Evolutionary conservation across 1,139 yeast genomes (phyloP), one percentile per base, ranked within the genome.

Genomic region (Wickerhamiella infanticola): DNA sequence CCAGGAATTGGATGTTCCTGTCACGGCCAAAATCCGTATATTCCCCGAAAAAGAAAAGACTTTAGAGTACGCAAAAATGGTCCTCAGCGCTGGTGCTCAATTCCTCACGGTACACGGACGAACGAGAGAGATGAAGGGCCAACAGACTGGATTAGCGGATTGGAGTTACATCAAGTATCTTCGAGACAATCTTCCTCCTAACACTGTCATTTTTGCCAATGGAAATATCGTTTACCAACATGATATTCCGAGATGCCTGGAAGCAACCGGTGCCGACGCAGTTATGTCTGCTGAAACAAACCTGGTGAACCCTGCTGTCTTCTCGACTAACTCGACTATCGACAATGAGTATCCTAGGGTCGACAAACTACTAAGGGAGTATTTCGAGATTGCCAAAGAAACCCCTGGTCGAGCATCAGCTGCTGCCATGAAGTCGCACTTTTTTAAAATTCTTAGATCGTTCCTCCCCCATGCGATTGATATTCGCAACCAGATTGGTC

Each of bases 221-320:
- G 98, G 98, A 3, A 90, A 90, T 62, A 75, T 90, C 18, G 65
- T 90, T 41, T 88, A 90, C 56, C 83, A 93, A 0, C 80, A 79
- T 44, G 96, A 90, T 59, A 67, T 86, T 23, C 65, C 69, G 1
- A 69, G 93, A 51, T 83, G 96, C 61, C 59, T 75, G 31, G 70
- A 70, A 1, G 71, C 67, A 24, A 76, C 84, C 1, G 66, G 65
- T 0, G 81, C 93, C 54, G 96, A 93, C 65, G 96, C 90, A 0
- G 93, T 90, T 24, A 93, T 93, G 98, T 80, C 94, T 40, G 98
- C 98, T 0, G 99, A 93, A 62, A 95, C 95, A 0, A 86, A 86
- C 58, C 67, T 93, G 40, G 83, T 81, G 63, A 93, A 93, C 56
- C 98, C 99, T 0, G 97, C 95, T 3, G 77, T 88, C 0, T 90